These are phyloP conservation scores for Emiliania huxleyi DNA, from an alignment of 78 protist species.

Conservation along the genomic window DNA sequence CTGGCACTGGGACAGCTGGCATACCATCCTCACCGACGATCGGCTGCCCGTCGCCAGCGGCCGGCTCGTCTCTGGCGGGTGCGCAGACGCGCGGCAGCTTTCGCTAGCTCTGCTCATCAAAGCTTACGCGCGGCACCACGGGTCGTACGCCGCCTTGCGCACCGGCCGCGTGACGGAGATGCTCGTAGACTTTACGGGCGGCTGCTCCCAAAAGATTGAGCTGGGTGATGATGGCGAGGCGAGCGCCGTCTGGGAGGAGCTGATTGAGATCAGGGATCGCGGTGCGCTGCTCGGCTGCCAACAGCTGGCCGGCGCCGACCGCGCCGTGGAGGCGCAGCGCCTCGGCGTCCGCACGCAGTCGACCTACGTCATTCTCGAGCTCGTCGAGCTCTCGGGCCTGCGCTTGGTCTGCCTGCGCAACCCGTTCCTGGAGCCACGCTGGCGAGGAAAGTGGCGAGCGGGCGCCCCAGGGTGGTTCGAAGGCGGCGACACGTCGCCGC, in stretches of 20 bases:
- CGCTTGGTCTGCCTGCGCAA: not conserved
- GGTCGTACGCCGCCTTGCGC: not conserved
- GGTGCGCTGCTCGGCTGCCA: not conserved
- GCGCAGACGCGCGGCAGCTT: not conserved
- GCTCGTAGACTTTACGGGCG: not conserved
- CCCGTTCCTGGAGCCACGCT: not conserved
- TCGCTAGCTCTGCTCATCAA: not conserved
- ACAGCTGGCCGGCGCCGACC: not conserved
- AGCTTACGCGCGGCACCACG: not conserved
- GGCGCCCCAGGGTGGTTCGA: not conserved
- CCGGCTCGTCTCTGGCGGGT: not conserved
- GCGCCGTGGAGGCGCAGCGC: not conserved
- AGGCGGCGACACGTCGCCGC: not conserved
- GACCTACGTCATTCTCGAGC: not conserved
- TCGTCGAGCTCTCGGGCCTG: not conserved
- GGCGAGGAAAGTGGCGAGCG: not conserved
- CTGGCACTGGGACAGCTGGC: not conserved
- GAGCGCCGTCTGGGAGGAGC: not conserved
- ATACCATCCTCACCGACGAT: not conserved
- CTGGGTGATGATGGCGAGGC: not conserved
- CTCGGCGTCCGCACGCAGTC: not conserved
- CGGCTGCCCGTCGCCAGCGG: not conserved
- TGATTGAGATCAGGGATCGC: not conserved
- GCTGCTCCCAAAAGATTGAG: not conserved
- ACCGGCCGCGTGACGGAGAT: not conserved